A percentile compares a stretch with the other conserved stretches of the same genome.
Evolutionary conservation across 1,284 basidiomycete species (phyloP).

Genomic region (Heterobasidion occidentale): DNA sequence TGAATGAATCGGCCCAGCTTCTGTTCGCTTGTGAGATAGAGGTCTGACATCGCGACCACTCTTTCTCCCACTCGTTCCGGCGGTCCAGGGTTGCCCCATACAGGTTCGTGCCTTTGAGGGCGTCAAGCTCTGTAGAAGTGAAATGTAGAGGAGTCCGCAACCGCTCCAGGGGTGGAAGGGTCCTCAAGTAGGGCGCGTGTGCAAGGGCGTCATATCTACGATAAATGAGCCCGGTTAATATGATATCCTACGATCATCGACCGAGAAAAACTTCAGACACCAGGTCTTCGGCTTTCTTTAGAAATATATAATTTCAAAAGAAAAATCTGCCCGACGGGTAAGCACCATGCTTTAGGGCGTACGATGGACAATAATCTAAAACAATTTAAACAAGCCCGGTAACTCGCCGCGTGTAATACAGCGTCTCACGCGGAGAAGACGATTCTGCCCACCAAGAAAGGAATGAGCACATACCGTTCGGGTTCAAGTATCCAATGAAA

Average conservation of each 20-base stretch:
- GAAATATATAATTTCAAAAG: too few relatives aligned
- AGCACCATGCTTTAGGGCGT: too few relatives aligned
- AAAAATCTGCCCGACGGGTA: too few relatives aligned
- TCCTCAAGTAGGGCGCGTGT: constrained; percentile 59
- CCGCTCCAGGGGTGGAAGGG: constrained; percentile 48
- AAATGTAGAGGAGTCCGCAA: constrained; percentile 79
- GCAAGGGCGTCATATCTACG: constrained; percentile 21
- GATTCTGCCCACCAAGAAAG: neutral
- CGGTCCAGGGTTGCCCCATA: constrained; percentile 66
- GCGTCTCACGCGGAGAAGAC: too few relatives aligned
- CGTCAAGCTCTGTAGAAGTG: constrained; percentile 47
- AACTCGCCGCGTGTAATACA: too few relatives aligned
- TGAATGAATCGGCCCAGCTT: constrained; percentile 44
- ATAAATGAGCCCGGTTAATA: constrained; percentile 5
- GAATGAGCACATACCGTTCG: constrained; percentile 14
- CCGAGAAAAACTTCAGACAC: too few relatives aligned
- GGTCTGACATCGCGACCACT: constrained; percentile 47
- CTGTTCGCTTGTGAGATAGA: constrained; percentile 29
- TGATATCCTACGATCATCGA: constrained; percentile 7
- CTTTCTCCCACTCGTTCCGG: constrained; percentile 45
- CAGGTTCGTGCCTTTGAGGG: constrained; percentile 72
- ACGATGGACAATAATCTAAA: too few relatives aligned
- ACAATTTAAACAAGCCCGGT: too few relatives aligned
- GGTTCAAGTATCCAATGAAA: constrained; percentile 57
- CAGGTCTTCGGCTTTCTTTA: too few relatives aligned